phyloP scores from a whole-genome alignment of 2,329 filamentous ascomycete species.

The Penicillium sp. region DNA sequence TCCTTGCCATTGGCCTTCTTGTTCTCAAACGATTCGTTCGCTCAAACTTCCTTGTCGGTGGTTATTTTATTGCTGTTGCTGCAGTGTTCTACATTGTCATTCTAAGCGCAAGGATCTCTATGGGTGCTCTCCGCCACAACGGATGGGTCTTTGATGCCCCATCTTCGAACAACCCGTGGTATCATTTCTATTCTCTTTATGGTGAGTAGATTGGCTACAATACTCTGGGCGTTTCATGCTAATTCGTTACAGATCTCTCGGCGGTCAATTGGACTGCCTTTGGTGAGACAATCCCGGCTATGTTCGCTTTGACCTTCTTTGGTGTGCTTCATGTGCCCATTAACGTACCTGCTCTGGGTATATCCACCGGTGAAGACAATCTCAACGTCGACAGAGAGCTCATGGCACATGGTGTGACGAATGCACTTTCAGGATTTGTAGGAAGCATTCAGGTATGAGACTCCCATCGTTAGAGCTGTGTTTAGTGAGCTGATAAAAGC shows the following conservation, averaged over 20 bases:
- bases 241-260: conserved; percentile 62
- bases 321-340: conserved; percentile 96
- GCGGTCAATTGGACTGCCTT: conserved; percentile 81
- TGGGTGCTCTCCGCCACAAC: conserved; percentile 62
- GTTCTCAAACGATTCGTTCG: conserved; percentile 71
- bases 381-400: conserved; percentile 87
- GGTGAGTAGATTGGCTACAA: conserved; percentile 52
- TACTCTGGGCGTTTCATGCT: background rate
- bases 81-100: conserved; percentile 54
- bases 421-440: conserved; percentile 78
- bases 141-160: conserved; percentile 95
- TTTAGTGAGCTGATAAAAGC: conserved; percentile 31
- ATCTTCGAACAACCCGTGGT: conserved; percentile 83
- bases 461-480: background rate
- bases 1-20: conserved; percentile 72
- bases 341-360: conserved; percentile 89
- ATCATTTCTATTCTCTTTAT: conserved; percentile 96
- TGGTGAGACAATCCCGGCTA: conserved; percentile 80
- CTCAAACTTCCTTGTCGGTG: conserved; percentile 80
- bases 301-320: conserved; percentile 97
- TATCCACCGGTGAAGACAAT: conserved; percentile 89
- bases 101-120: conserved; percentile 58
- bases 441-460: conserved; percentile 73
- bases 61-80: conserved; percentile 79
- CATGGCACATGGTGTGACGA: conserved; percentile 88